A percentile compares a stretch with the other conserved stretches of the same genome.
These are phyloP conservation scores for Xerocomellus amylosporus DNA, from an alignment of 768 basidiomycete genomes.

Conservation along the genomic window DNA sequence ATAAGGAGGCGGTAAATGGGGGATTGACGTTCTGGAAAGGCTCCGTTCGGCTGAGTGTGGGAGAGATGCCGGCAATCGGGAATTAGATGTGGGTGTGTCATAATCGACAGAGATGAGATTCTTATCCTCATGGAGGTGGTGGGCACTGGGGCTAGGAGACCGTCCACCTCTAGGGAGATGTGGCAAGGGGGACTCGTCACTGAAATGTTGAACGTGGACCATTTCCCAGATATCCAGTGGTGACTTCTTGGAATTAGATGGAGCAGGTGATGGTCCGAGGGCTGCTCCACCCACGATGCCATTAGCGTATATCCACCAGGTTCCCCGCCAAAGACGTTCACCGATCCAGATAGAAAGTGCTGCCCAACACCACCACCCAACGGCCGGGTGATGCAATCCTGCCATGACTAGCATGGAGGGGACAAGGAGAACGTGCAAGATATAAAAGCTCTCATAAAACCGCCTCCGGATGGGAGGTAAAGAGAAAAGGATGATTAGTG, in stretches of 20 bases:
- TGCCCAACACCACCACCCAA: slow-evolving; percentile 67
- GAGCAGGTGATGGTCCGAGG: neutral
- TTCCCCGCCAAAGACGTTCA: slow-evolving; percentile 57
- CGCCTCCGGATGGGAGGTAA: slow-evolving; percentile 47
- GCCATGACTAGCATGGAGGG: slow-evolving; percentile 58
- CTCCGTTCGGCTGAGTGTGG: neutral
- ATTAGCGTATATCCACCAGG: slow-evolving; percentile 59
- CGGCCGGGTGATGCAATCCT: slow-evolving; percentile 64
- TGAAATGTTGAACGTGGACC: slow-evolving; percentile 9
- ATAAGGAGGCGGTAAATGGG: slow-evolving; percentile 24
- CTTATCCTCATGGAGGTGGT: slow-evolving; percentile 17
- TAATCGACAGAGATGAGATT: neutral
- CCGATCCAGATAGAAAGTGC: slow-evolving; percentile 60
- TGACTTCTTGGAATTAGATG: neutral
- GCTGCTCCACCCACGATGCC: slow-evolving; percentile 40
- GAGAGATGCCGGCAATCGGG: neutral
- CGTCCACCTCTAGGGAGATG: slow-evolving; percentile 7
- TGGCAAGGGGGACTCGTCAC: neutral
- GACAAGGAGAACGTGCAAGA: slow-evolving; percentile 59
- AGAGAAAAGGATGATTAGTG: slow-evolving; percentile 51
- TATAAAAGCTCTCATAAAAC: slow-evolving; percentile 65
- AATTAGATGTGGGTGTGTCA: neutral
- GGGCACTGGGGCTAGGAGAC: slow-evolving; percentile 20
- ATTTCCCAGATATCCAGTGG: slow-evolving; percentile 28
- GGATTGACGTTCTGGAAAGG: neutral